Percentiles rank a stretch among this genome's conserved stretches.
Evolutionary conservation across 148 eudicot species (phyloP).

Genomic region (Diospyros kaki): DNA sequence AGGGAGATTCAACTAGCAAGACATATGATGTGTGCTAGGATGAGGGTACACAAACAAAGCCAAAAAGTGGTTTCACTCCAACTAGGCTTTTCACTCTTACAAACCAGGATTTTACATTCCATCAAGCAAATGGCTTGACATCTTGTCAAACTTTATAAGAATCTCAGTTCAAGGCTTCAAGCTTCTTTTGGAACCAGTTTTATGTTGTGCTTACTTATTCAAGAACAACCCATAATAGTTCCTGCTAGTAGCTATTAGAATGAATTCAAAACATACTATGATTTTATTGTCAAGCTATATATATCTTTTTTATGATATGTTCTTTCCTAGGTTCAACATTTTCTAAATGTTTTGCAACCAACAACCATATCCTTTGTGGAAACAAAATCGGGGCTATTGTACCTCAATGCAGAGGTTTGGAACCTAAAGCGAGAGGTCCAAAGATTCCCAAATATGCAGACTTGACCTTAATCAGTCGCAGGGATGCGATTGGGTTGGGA

Average conservation of each 20-base stretch:
- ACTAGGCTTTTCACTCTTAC: neutral
- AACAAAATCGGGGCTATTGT: constrained; percentile 18
- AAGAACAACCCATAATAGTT: neutral
- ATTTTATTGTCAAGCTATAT: neutral
- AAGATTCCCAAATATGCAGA: constrained; percentile 10
- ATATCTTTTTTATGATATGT: neutral
- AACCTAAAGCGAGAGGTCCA: constrained; percentile 19
- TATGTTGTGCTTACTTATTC: neutral
- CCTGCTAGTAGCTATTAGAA: neutral
- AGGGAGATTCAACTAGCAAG: no score
- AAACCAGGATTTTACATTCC: neutral
- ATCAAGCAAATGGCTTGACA: neutral
- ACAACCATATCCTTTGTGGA: constrained; percentile 16
- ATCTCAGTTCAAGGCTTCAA: neutral
- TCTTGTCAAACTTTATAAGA: neutral
- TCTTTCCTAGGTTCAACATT: constrained; percentile 32
- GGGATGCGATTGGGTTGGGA: constrained; percentile 43
- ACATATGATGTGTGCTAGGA: neutral
- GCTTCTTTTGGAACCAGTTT: neutral
- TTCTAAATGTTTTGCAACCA: constrained; percentile 22
- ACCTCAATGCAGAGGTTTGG: constrained; percentile 31
- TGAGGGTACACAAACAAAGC: neutral
- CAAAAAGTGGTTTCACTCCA: neutral
- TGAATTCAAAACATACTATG: neutral
- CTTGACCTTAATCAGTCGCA: constrained; percentile 34